phyloP scores from a whole-genome alignment of 768 basidiomycete genomes.

The Mrakia frigida region DNA sequence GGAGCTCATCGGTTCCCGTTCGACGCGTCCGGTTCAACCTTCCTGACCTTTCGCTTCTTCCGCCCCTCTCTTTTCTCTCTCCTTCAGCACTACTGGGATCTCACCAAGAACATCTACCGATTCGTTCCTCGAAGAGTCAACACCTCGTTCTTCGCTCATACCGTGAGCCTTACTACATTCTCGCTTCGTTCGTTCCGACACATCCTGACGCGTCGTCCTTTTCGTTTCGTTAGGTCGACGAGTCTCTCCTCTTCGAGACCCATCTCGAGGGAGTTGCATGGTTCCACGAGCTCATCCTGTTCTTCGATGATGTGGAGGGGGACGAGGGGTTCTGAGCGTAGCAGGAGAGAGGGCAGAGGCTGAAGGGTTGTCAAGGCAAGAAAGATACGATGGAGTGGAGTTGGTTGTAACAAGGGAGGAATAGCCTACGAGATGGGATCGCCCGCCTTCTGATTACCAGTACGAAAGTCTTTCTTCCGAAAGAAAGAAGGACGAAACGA shows the following conservation, averaged over 20 bases:
- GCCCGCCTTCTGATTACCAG: too few relatives aligned
- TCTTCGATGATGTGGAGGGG: constrained; percentile 26
- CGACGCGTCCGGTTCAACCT: background rate
- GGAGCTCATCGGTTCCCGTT: too few relatives aligned
- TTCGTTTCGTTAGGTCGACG: constrained; percentile 19
- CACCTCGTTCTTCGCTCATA: constrained; percentile 8
- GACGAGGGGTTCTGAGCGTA: constrained; percentile 25
- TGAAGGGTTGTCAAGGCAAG: too few relatives aligned
- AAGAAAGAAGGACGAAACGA: too few relatives aligned
- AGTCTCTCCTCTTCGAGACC: constrained; percentile 19
- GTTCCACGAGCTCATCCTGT: constrained; percentile 25
- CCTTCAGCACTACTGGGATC: background rate
- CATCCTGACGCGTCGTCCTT: background rate
- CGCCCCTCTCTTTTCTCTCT: background rate
- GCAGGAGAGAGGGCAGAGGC: too few relatives aligned
- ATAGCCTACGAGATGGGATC: too few relatives aligned
- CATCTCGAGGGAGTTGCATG: constrained; percentile 30
- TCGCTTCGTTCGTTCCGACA: background rate
- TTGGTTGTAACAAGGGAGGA: too few relatives aligned
- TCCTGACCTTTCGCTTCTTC: background rate
- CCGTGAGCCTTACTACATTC: background rate
- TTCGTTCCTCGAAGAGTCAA: constrained; percentile 27
- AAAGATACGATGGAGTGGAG: too few relatives aligned
- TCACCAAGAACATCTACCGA: constrained; percentile 26
- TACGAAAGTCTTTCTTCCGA: too few relatives aligned